A percentile compares a stretch with the other conserved stretches of the same genome.
These are phyloP conservation scores for Trichosporon ovoides DNA, from an alignment of 1,284 basidiomycete species.

Conservation along the genomic window DNA sequence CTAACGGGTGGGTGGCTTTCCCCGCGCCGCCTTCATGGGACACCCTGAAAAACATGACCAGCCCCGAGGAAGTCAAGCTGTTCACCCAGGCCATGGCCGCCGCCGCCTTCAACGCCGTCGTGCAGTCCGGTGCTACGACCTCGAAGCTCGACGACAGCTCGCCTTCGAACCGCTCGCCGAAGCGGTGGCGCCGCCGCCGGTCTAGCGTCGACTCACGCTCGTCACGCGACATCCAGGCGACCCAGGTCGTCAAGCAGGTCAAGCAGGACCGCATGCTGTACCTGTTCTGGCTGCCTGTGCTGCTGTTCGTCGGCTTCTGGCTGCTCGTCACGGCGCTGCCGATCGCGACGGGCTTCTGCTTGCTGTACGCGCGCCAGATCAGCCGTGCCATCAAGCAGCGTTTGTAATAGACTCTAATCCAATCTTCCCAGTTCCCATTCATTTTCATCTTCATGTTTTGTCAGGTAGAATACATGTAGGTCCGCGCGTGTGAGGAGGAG, in stretches of 20 bases:
- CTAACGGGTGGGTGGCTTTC: constrained; percentile 38
- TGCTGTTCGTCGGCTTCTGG: constrained; percentile 52
- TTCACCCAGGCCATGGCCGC: constrained; percentile 46
- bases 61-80: constrained; percentile 43
- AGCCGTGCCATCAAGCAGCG: constrained; percentile 41
- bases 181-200: constrained; percentile 11
- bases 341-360: constrained; percentile 40
- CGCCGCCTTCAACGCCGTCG: constrained; percentile 42
- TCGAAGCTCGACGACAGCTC: constrained; percentile 12
- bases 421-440: background rate
- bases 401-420: background rate
- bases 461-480: constrained; percentile 5
- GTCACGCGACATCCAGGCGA: constrained; percentile 12
- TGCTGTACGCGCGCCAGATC: constrained; percentile 43
- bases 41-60: constrained; percentile 37
- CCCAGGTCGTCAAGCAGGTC: constrained; percentile 32
- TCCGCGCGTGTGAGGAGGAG: background rate
- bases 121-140: constrained; percentile 38
- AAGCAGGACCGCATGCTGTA: constrained; percentile 84
- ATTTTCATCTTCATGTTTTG: background rate
- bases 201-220: constrained; percentile 18
- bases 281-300: constrained; percentile 88
- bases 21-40: constrained; percentile 43
- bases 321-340: constrained; percentile 43
- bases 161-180: constrained; percentile 1